Percentiles rank a stretch among this genome's conserved stretches.
These are phyloP conservation scores for Thecaphora thlaspeos DNA, from an alignment of 1,284 basidiomycete species.

Conservation along the genomic window DNA sequence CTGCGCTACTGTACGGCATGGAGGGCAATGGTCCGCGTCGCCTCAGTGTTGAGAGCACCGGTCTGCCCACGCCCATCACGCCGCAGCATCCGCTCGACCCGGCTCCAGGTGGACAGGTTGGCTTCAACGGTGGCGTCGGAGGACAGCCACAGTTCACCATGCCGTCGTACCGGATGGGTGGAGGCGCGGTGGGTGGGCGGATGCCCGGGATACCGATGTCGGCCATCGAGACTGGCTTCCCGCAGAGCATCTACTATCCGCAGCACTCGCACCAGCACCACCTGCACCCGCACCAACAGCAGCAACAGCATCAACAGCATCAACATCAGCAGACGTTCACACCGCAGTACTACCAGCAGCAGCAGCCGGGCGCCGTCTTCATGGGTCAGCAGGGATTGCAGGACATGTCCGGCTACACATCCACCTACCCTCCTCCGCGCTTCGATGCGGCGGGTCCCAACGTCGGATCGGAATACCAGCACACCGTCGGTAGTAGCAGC, in stretches of 20 bases:
- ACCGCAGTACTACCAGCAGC: conserved; percentile 24
- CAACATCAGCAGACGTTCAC: conserved; percentile 11
- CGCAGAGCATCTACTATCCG: conserved; percentile 19
- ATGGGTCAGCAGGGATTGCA: conserved; percentile 1
- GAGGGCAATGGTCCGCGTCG: conserved; percentile 30
- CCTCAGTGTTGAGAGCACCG: conserved; percentile 25
- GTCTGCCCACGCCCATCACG: conserved; percentile 30
- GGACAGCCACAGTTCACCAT: neutral
- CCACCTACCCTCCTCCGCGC: conserved; percentile 27
- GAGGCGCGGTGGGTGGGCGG: neutral
- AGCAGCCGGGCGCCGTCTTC: neutral
- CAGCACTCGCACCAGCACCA: conserved; percentile 9
- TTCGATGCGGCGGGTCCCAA: too few species aligned
- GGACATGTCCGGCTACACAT: conserved; percentile 28
- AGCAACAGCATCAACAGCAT: conserved; percentile 9
- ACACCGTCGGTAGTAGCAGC: too few species aligned
- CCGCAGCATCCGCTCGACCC: conserved; percentile 33
- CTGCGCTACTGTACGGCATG: conserved; percentile 39
- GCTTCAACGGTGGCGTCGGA: conserved; percentile 7
- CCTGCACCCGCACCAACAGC: conserved; percentile 5
- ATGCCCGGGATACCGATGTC: conserved; percentile 25
- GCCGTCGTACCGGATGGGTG: neutral
- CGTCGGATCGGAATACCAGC: too few species aligned
- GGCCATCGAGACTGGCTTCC: conserved; percentile 24
- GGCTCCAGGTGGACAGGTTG: conserved; percentile 8